Conservation (phyloP, 257 asterid genomes). For the Gentiana straminea region DNA sequence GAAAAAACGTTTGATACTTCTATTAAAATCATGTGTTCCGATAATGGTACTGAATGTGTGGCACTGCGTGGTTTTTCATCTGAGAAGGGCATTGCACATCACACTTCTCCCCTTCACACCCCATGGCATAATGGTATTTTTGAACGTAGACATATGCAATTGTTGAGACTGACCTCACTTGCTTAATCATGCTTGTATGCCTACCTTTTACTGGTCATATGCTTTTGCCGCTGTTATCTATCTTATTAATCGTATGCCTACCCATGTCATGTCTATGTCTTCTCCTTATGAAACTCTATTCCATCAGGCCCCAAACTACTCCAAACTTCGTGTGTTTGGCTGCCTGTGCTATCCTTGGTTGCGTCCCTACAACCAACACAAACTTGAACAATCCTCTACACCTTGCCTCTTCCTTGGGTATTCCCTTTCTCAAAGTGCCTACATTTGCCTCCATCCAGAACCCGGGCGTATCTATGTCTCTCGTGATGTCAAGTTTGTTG, state of each 20-base stretch:
- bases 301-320: not conserved
- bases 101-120: not conserved
- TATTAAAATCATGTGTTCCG: not conserved
- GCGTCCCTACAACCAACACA: not conserved
- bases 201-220: not conserved
- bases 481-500: too few species aligned
- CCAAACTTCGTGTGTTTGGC: slow-evolving; percentile 1
- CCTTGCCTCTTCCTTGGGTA: slow-evolving; percentile 7
- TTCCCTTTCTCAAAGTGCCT: slow-evolving; percentile 3
- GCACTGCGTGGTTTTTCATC: not conserved
- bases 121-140: slow-evolving; percentile 4
- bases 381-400: not conserved
- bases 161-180: not conserved
- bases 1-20: not conserved
- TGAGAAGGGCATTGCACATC: not conserved
- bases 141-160: not conserved
- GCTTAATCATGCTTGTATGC: too few species aligned
- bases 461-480: too few species aligned
- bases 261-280: not conserved
- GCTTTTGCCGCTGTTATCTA: not conserved
- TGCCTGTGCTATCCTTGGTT: slow-evolving; percentile 7
- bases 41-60: slow-evolving; percentile 3
- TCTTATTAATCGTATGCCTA: not conserved
- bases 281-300: not conserved
- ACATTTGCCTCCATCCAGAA: not conserved